Evolutionary conservation across 2,329 filamentous ascomycete genomes (phyloP).

Genomic region (Sclerotinia sclerotiorum): DNA sequence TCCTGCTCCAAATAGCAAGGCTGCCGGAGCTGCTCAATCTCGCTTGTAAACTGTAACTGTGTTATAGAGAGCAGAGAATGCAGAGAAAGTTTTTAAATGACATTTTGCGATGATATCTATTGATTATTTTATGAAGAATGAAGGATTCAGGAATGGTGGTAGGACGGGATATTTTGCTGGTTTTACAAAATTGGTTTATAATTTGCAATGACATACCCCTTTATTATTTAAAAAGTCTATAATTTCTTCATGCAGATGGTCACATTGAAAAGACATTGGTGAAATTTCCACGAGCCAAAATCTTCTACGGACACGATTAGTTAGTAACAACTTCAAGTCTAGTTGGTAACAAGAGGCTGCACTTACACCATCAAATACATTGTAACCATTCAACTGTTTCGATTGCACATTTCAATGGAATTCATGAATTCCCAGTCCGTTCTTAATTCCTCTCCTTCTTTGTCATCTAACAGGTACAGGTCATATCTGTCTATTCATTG

Average conservation of each 20-base stretch:
- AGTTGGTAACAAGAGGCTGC: no score
- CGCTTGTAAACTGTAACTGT: constrained; percentile 16
- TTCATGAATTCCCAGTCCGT: no score
- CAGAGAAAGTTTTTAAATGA: not conserved
- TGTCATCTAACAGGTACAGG: no score
- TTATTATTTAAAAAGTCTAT: not conserved
- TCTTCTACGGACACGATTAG: no score
- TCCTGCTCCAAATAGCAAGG: constrained; percentile 21
- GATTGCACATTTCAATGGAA: no score
- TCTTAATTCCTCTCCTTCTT: no score
- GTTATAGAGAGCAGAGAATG: not conserved
- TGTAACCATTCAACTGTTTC: no score
- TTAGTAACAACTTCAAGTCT: no score
- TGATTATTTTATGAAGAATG: constrained; percentile 9
- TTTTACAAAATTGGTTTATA: constrained; percentile 8
- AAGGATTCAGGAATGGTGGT: not conserved
- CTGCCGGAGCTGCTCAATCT: constrained; percentile 22
- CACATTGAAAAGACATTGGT: not conserved
- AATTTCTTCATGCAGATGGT: not conserved
- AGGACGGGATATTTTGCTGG: not conserved
- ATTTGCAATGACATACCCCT: constrained; percentile 15
- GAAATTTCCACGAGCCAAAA: no score
- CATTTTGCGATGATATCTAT: constrained; percentile 12
- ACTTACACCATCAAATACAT: no score
- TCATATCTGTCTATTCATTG: no score